Evolutionary conservation across 2,329 filamentous ascomycete genomes (phyloP), one percentile per base, ranked within the genome.

Genomic region (Dothistroma septosporum): DNA sequence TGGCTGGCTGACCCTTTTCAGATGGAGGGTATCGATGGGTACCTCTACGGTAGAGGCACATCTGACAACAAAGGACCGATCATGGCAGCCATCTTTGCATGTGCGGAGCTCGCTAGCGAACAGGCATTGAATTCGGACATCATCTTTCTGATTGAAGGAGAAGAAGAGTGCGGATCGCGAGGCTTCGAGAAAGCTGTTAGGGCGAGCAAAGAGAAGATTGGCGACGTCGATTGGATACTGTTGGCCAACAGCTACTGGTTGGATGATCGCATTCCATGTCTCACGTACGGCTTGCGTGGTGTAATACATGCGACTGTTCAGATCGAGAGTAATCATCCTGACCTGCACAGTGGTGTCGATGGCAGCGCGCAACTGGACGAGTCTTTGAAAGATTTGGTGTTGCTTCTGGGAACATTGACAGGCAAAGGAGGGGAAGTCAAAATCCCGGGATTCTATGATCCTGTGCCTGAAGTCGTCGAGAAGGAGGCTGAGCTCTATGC

Each of bases 201-300:
- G 66, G 83, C 85, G 64, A 86, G 94, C 76, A 96, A 96, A 74
- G 82, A 87, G 14, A 82, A 91, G 24, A 96, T 99, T 68, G 94
- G 94, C 1, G 82, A 90, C 10, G 87, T 99, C 1, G 93, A 99
- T 76, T 97, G 94, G 80, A 94, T 99, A 58, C 79, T 99, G 33
- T 80, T 99, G 41, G 93, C 94, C 22, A 99, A 99, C 79, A 97
- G 92, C 76, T 99, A 99, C 79, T 99, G 94, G 94, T 82, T 99
- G 1, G 92, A 97, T 72, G 93, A 99, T 71, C 89, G 95, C 66
- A 92, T 95, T 1, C 94, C 94, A 0, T 99, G 94, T 73, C 78
- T 99, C 60, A 99, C 94, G 0, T 99, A 99, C 64, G 94, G 94
- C 0, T 82, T 97, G 7, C 86, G 94, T 53, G 94, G 94, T 24